Percentiles rank a stretch among this genome's conserved stretches.
phyloP scores from a whole-genome alignment of 352 stramenopile genomes.

The Phytophthora litchii region DNA sequence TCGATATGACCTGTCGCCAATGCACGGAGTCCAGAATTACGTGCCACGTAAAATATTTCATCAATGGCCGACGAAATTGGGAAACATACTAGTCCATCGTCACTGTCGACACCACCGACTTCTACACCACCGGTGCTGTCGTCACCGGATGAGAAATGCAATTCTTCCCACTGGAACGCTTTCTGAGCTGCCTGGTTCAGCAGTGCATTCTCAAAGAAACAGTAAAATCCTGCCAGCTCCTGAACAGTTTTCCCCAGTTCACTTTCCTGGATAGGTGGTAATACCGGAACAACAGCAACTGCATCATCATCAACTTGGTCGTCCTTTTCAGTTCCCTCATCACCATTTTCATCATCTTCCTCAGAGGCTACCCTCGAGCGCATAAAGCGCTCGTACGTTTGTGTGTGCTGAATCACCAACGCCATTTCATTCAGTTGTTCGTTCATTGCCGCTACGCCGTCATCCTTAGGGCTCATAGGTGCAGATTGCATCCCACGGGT shows the following conservation, averaged over 20 bases:
- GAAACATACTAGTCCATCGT: slow-evolving; percentile 54
- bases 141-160: slow-evolving; percentile 61
- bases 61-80: slow-evolving; percentile 86
- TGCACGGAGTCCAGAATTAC: slow-evolving; percentile 79
- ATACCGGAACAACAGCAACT: slow-evolving; percentile 12
- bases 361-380: slow-evolving; percentile 55
- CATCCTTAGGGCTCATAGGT: slow-evolving; percentile 38
- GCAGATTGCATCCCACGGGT: slow-evolving; percentile 13
- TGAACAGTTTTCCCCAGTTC: slow-evolving; percentile 83
- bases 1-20: slow-evolving; percentile 85
- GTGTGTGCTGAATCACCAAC: slow-evolving; percentile 86
- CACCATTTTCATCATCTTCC: slow-evolving; percentile 7
- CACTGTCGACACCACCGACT: slow-evolving; percentile 5
- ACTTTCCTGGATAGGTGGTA: slow-evolving; percentile 73
- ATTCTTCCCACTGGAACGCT: slow-evolving; percentile 88
- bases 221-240: slow-evolving; percentile 86
- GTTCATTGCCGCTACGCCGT: slow-evolving; percentile 76
- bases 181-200: slow-evolving; percentile 78
- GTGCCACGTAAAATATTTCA: slow-evolving; percentile 88
- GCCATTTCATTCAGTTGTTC: slow-evolving; percentile 89
- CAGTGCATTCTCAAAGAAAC: slow-evolving; percentile 86
- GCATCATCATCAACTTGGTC: slow-evolving; percentile 7
- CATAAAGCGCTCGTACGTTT: slow-evolving; percentile 91
- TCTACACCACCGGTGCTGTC: slow-evolving; percentile 5
- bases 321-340: slow-evolving; percentile 8